phyloP scores from a whole-genome alignment of 768 basidiomycete genomes.

The Hydnomerulius pinastri region DNA sequence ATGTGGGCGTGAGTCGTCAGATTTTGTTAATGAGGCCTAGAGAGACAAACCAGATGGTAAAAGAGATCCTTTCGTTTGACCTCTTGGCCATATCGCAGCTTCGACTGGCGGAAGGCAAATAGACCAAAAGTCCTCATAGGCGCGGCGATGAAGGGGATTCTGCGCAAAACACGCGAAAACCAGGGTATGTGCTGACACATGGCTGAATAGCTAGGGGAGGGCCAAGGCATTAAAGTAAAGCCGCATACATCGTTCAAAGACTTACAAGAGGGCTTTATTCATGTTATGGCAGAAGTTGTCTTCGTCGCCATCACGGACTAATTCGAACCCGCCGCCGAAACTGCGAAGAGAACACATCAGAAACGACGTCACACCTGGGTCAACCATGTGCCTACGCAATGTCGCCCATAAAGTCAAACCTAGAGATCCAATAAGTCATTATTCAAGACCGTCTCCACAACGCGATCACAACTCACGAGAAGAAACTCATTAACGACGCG shows the following conservation, averaged over 20 bases:
- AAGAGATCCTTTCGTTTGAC: constrained; percentile 32
- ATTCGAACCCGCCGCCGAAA: constrained; percentile 41
- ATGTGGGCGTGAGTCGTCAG: neutral
- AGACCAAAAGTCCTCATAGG: constrained; percentile 28
- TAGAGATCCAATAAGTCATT: neutral
- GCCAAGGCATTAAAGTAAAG: constrained; percentile 6
- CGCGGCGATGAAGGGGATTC: constrained; percentile 32
- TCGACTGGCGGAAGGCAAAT: constrained; percentile 26
- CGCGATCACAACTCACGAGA: constrained; percentile 17
- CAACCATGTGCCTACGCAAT: constrained; percentile 29
- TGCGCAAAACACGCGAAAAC: constrained; percentile 22
- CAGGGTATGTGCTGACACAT: constrained; percentile 24
- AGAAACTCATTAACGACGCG: constrained; percentile 21
- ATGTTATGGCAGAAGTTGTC: constrained; percentile 31
- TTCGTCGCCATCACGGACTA: constrained; percentile 38
- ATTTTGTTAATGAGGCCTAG: no score
- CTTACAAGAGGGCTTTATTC: constrained; percentile 31
- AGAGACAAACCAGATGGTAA: constrained; percentile 42
- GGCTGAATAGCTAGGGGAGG: constrained; percentile 9
- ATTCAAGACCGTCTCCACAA: neutral
- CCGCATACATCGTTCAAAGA: neutral
- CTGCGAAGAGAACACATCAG: constrained; percentile 26
- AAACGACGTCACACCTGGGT: neutral
- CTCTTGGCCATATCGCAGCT: constrained; percentile 21
- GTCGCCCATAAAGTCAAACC: constrained; percentile 30